Percentiles rank a stretch among this genome's conserved stretches.
Conservation (phyloP, 352 stramenopile species). For the Globisporangium nunn region DNA sequence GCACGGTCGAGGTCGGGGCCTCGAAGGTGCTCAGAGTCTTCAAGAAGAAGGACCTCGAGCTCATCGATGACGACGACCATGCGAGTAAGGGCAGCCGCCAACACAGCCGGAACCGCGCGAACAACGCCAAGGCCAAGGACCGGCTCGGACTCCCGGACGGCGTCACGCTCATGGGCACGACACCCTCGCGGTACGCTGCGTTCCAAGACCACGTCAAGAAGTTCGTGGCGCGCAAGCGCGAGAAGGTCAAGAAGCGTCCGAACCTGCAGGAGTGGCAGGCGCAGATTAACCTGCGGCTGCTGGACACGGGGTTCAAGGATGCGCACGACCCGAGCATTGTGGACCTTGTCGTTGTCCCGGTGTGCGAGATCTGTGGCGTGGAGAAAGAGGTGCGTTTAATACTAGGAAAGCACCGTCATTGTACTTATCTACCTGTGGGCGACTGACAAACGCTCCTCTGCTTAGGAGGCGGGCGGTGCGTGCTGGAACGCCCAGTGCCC, state of each 20-base stretch:
- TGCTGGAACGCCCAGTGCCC: constrained; percentile 80
- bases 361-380: constrained; percentile 75
- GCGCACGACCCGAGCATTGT: constrained; percentile 45
- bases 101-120: constrained; percentile 57
- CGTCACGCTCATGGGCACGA: constrained; percentile 77
- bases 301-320: constrained; percentile 48
- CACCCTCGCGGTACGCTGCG: constrained; percentile 60
- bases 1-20: constrained; percentile 67
- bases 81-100: constrained; percentile 41
- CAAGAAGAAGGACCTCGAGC: constrained; percentile 84
- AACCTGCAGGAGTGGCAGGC: constrained; percentile 76
- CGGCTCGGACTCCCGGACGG: constrained; percentile 65
- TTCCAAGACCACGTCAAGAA: constrained; percentile 86
- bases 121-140: constrained; percentile 68
- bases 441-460: too few relatives aligned
- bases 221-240: constrained; percentile 72
- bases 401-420: too few relatives aligned
- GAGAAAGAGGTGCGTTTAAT: constrained; percentile 63
- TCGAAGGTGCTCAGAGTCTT: constrained; percentile 77
- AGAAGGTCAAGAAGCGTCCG: constrained; percentile 82
- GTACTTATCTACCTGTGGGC: background rate
- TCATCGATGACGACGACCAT: constrained; percentile 63
- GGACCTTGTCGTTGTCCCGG: constrained; percentile 61
- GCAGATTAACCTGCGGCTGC: constrained; percentile 54
- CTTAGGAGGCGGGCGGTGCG: constrained; percentile 43